Evolutionary conservation across 495 filamentous ascomycete genomes (phyloP).

Genomic region (Penicillium odoratum): DNA sequence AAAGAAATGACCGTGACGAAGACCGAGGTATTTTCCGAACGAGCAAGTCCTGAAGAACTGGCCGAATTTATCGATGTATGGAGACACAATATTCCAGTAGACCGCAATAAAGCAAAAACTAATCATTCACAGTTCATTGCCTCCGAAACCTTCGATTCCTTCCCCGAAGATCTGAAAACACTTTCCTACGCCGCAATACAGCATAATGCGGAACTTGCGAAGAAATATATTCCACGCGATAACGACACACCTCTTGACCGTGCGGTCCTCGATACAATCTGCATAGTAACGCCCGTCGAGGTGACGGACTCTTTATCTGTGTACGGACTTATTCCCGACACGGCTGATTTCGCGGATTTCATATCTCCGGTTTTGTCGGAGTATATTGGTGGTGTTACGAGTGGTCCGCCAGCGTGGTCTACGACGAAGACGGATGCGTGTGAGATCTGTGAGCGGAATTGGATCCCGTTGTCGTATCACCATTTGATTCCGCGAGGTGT

Average conservation of each 20-base stretch:
- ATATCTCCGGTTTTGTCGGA: slow-evolving; percentile 59
- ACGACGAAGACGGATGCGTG: slow-evolving; percentile 60
- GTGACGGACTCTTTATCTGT: slow-evolving; percentile 61
- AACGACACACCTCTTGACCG: slow-evolving; percentile 44
- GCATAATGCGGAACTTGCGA: slow-evolving; percentile 46
- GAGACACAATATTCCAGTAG: not conserved
- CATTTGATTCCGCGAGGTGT: slow-evolving; percentile 77
- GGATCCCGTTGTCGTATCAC: slow-evolving; percentile 79
- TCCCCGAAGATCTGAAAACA: slow-evolving; percentile 60
- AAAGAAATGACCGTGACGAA: slow-evolving; percentile 14
- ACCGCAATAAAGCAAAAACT: not conserved
- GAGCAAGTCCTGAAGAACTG: slow-evolving; percentile 62
- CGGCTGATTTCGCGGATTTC: slow-evolving; percentile 51
- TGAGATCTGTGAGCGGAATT: slow-evolving; percentile 79
- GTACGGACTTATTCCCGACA: slow-evolving; percentile 57
- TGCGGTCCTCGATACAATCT: slow-evolving; percentile 40
- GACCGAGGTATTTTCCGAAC: slow-evolving; percentile 16
- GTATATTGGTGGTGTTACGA: slow-evolving; percentile 55
- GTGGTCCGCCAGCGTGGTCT: slow-evolving; percentile 60
- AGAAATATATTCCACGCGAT: slow-evolving; percentile 47
- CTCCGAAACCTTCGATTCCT: slow-evolving; percentile 61
- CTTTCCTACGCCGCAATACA: slow-evolving; percentile 58
- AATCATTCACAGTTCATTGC: slow-evolving; percentile 62
- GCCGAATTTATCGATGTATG: slow-evolving; percentile 69
- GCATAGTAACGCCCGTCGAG: slow-evolving; percentile 47